Conservation (phyloP, 2,329 filamentous ascomycete genomes). For the Aspergillus clavatus region DNA sequence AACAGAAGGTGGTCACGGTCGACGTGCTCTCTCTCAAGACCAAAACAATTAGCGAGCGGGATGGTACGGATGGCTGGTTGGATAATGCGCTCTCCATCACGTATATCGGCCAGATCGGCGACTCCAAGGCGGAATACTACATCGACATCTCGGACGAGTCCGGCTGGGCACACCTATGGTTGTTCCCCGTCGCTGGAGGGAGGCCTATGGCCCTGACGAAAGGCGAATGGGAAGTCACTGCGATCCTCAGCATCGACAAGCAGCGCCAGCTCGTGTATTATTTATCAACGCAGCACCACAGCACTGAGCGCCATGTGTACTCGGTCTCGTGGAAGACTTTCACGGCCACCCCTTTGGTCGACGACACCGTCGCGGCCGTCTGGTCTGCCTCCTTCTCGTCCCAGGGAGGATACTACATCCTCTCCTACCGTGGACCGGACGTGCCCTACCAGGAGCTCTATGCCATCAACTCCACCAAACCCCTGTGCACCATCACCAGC, state of each 20-base stretch:
- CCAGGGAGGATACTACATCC: slow-evolving; percentile 59
- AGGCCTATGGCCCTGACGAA: slow-evolving; percentile 55
- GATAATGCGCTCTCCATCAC: slow-evolving; percentile 46
- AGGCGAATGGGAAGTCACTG: slow-evolving; percentile 61
- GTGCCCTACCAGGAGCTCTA: slow-evolving; percentile 67
- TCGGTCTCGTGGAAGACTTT: slow-evolving; percentile 55
- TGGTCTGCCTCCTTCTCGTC: slow-evolving; percentile 64
- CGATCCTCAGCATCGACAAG: slow-evolving; percentile 57
- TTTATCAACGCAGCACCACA: slow-evolving; percentile 60
- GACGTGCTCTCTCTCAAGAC: slow-evolving; percentile 47
- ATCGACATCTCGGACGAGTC: slow-evolving; percentile 62
- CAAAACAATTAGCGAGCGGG: slow-evolving; percentile 50
- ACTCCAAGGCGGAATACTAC: slow-evolving; percentile 49
- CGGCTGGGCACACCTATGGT: slow-evolving; percentile 63
- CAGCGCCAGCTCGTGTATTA: slow-evolving; percentile 57
- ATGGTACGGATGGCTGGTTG: slow-evolving; percentile 59
- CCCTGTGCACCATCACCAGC: slow-evolving; percentile 55
- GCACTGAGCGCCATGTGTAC: slow-evolving; percentile 64
- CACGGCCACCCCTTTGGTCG: slow-evolving; percentile 56
- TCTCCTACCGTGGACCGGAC: slow-evolving; percentile 61
- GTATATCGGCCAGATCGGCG: slow-evolving; percentile 41
- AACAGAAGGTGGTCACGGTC: slow-evolving; percentile 58
- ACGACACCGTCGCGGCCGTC: slow-evolving; percentile 54
- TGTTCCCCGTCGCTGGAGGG: slow-evolving; percentile 56
- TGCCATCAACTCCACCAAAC: slow-evolving; percentile 49